These are phyloP conservation scores for Pueraria montana DNA, from an alignment of 306 rosid genomes.

Conservation along the genomic window DNA sequence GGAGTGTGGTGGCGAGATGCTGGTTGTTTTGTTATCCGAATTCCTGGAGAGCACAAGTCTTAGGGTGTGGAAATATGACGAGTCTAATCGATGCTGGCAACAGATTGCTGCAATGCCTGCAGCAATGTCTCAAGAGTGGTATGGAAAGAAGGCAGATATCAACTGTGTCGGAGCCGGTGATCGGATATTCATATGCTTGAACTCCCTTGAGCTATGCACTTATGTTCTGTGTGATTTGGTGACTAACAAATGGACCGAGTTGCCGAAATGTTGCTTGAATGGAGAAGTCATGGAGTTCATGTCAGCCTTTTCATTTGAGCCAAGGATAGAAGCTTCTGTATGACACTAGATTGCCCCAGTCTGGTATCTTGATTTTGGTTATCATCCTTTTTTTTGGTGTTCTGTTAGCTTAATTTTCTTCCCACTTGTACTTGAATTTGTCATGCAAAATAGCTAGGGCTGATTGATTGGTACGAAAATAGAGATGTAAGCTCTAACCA, in stretches of 20 bases:
- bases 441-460: constrained; percentile 53
- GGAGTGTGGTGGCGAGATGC: constrained; percentile 79
- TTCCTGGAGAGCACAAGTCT: constrained; percentile 85
- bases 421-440: constrained; percentile 42
- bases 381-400: constrained; percentile 16
- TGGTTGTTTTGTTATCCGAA: constrained; percentile 84
- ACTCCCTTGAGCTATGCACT: constrained; percentile 67
- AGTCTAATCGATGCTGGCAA: constrained; percentile 70
- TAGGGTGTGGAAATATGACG: constrained; percentile 79
- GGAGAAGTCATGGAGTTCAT: constrained; percentile 82
- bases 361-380: constrained; percentile 20
- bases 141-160: constrained; percentile 87
- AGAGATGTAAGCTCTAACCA: constrained; percentile 44
- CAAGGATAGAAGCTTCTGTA: constrained; percentile 86
- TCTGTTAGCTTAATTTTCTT: constrained; percentile 29
- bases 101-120: constrained; percentile 91
- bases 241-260: constrained; percentile 74
- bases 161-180: constrained; percentile 89
- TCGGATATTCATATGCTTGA: constrained; percentile 78
- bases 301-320: constrained; percentile 94
- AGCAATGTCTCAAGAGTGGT: constrained; percentile 91
- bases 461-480: constrained; percentile 51
- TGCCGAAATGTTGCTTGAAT: constrained; percentile 73
- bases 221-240: constrained; percentile 72
- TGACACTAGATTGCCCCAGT: constrained; percentile 43